A percentile compares a stretch with the other conserved stretches of the same genome.
phyloP scores from a whole-genome alignment of 1,139 yeast species.

The Yamadazyma triangularis region DNA sequence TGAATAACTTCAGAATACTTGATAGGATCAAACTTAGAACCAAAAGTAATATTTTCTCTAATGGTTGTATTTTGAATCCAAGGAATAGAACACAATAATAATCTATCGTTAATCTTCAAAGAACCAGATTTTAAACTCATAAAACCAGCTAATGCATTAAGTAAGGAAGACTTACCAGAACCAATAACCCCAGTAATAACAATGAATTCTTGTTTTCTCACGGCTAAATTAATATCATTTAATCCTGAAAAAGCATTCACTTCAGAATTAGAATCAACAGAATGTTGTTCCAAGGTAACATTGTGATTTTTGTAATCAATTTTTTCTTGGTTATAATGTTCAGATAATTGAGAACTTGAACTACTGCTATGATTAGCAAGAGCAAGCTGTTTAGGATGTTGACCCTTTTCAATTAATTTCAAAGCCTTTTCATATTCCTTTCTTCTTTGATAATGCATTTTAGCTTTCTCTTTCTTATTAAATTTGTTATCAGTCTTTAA shows the following conservation, averaged over 20 bases:
- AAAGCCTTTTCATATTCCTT: constrained; percentile 8
- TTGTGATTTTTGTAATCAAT: neutral
- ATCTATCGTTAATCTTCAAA: constrained; percentile 22
- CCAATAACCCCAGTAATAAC: constrained; percentile 41
- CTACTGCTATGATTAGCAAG: constrained; percentile 2
- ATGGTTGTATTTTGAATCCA: constrained; percentile 48
- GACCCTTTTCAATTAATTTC: constrained; percentile 3
- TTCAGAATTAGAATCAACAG: neutral
- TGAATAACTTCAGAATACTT: constrained; percentile 25
- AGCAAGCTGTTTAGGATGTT: constrained; percentile 2
- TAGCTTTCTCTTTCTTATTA: constrained; percentile 13
- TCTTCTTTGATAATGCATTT: constrained; percentile 13
- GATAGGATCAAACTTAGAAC: constrained; percentile 25
- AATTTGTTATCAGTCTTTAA: constrained; percentile 20
- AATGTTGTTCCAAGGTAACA: neutral
- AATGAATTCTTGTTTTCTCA: constrained; percentile 28
- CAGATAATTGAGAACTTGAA: constrained; percentile 1
- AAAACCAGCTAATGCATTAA: constrained; percentile 33
- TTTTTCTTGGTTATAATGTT: neutral
- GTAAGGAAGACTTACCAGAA: constrained; percentile 34
- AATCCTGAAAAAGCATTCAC: constrained; percentile 24
- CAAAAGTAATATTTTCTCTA: constrained; percentile 37
- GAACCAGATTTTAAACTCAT: constrained; percentile 28
- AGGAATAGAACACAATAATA: constrained; percentile 31
- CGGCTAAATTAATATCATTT: constrained; percentile 22